Evolutionary conservation across 108 stramenopile genomes (phyloP).

Genomic region (Schizochytrium sp.): DNA sequence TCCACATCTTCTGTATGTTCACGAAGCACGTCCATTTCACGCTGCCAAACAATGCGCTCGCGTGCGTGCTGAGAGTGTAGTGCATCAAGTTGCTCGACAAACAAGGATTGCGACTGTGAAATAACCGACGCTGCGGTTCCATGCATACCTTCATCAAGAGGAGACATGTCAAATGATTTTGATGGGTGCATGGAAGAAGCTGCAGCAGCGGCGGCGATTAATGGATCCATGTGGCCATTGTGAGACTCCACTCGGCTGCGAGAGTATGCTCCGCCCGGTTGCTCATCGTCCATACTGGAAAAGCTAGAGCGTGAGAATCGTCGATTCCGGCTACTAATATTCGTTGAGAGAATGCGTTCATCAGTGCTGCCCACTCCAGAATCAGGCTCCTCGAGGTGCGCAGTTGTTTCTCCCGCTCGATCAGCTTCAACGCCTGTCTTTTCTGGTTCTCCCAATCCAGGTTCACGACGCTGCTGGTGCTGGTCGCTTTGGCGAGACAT

Average conservation of each 20-base stretch:
- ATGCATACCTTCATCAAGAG: not conserved
- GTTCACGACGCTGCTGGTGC: too few relatives aligned
- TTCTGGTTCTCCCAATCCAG: not conserved
- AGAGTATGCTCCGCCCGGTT: not conserved
- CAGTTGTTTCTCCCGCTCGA: not conserved
- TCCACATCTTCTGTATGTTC: not conserved
- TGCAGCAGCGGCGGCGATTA: not conserved
- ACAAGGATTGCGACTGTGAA: conserved; percentile 19
- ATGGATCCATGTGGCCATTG: not conserved
- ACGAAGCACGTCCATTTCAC: not conserved
- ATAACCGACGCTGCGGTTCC: not conserved
- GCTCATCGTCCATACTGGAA: not conserved
- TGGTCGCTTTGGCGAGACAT: too few relatives aligned
- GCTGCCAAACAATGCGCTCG: conserved; percentile 31
- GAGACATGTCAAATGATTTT: not conserved
- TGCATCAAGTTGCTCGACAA: conserved; percentile 35
- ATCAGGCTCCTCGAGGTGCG: too few relatives aligned
- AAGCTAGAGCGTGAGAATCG: not conserved
- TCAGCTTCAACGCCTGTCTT: not conserved
- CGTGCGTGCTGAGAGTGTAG: conserved; percentile 30
- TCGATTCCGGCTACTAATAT: too few relatives aligned
- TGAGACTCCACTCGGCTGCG: not conserved
- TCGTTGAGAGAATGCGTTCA: too few relatives aligned
- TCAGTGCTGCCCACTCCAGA: too few relatives aligned
- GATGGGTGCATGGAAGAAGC: not conserved